Evolutionary conservation across 148 eudicot species (phyloP), one percentile per base, ranked within the genome.

Genomic region (Diospyros kaki): DNA sequence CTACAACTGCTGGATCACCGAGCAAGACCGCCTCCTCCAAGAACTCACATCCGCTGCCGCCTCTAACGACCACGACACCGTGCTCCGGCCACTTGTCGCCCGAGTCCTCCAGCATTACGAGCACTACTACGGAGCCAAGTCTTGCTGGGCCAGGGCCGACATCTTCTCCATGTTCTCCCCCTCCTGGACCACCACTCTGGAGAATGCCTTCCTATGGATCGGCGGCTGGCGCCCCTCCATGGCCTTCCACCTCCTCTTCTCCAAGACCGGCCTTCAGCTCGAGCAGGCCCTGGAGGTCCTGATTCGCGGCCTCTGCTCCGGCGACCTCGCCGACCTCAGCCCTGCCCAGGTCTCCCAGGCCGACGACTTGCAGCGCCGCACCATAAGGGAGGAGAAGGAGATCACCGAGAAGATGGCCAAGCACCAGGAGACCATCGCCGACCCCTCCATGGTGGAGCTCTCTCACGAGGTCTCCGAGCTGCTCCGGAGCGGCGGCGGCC

Each of bases 161-260:
- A 84, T 84, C 1, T 42, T 89, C 1, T 38, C 70, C 6, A 82
- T 88, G 80, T 66, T 89, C 44, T 75, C 83, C 0, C 94, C 98
- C 0, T 41, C 86, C 2, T 93, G 98, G 97, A 68, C 81, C 58
- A 85, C 87, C 52, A 64, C 71, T 1, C 83, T 93, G 3, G 97
- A 93, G 76, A 81, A 87, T 5, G 87, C 97, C 0, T 87, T 88
- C 72, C 80, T 88, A 0, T 93, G 97, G 98, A 78, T 90, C 40
- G 93, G 91, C 2, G 97, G 97, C 43, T 94, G 97, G 90, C 62
- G 98, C 2, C 93, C 97, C 3, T 84, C 76, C 63, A 75, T 81
- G 78, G 86, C 83, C 1, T 80, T 91, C 56, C 92, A 89, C 67
- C 64, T 94, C 7, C 71, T 93, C 2, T 91, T 84, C 77, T 89